Base-by-base conservation (phyloP, 768 basidiomycete genomes). In the Tulasnella sp. region DNA sequence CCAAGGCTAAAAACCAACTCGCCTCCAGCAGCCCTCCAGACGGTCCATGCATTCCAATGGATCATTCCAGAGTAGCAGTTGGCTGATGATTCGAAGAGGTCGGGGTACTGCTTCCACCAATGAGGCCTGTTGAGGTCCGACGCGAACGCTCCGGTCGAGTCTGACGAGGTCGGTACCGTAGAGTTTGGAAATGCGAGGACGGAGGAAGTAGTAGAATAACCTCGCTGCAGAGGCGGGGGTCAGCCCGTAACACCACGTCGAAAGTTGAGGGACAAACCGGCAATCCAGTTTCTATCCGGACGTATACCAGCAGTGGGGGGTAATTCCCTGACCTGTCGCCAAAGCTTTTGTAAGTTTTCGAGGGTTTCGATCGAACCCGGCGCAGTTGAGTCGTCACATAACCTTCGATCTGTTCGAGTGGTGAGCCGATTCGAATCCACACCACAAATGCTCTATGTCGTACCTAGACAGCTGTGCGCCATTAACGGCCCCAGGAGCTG, bases 221-320 rank as follows among this genome's bases (percentile, higher is more conserved):
- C 68, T 37, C 40, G 68, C 68, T 70, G 31, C n/a, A n/a, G 19
- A 12, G 17, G 29, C 17, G 34, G n/a, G 22, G 31, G 40, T 70
- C 22, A 70, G 68, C 14, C 31, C 25, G 14, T 38, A n/a, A 67
- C 36, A 70, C 40, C 31, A 67, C 8, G 37, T 4, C 17, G 68
- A 39, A 37, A n/a, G 36, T 12, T 31, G 17, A 42, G 6, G 11
- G 40, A 70, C 68, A 37, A 31, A 70, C 68, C 68, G 31, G 68
- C 68, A 70, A 70, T 42, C 68, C 68, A 70, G 68, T 70, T 70
- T 25, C 68, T 37, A 17, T 70, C 36, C 17, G 68, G 68, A 14
- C 36, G 40, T n/a, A 70, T 42, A 6, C 37, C n/a, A n/a, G 36
- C 36, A 42, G 68, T 38, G 37, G 25, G 68, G 22, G 25, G 25